Percentiles rank a stretch among this genome's conserved stretches.
Conservation (phyloP, 768 basidiomycete genomes). For the Suillus subalutaceus region DNA sequence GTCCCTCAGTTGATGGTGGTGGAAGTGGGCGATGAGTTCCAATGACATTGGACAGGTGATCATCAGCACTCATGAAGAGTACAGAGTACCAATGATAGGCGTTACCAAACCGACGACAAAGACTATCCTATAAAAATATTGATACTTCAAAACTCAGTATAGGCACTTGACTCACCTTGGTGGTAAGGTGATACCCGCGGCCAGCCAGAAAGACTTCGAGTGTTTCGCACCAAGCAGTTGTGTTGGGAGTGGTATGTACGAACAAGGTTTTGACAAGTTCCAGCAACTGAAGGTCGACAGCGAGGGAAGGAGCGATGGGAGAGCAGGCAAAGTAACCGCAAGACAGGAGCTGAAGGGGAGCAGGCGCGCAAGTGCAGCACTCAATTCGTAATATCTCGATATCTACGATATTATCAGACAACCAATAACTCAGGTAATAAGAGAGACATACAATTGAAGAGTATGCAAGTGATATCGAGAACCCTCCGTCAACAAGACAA, state of each 20-base stretch:
- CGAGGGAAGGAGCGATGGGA: conserved; percentile 32
- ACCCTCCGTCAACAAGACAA: neutral
- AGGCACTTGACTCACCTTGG: neutral
- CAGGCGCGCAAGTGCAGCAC: conserved; percentile 12
- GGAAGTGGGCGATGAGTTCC: neutral
- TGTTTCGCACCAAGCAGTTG: conserved; percentile 30
- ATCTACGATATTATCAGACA: neutral
- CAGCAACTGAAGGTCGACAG: conserved; percentile 34
- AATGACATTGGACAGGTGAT: conserved; percentile 28
- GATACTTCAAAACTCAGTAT: neutral
- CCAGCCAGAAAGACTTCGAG: conserved; percentile 26
- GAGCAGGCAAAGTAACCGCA: conserved; percentile 31
- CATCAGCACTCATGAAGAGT: conserved; percentile 19
- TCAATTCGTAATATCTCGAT: conserved; percentile 1
- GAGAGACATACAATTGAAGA: conserved; percentile 6
- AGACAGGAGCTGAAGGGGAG: conserved; percentile 27
- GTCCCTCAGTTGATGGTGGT: neutral
- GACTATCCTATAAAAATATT: conserved; percentile 22
- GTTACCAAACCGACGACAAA: conserved; percentile 27
- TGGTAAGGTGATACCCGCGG: conserved; percentile 18
- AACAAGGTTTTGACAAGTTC: conserved; percentile 32
- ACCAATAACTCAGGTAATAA: neutral
- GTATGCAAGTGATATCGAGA: neutral
- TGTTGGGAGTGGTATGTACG: conserved; percentile 29
- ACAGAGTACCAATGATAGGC: conserved; percentile 29